Conservation (phyloP, 2,329 filamentous ascomycete genomes). For the Apiospora kogelbergensis region DNA sequence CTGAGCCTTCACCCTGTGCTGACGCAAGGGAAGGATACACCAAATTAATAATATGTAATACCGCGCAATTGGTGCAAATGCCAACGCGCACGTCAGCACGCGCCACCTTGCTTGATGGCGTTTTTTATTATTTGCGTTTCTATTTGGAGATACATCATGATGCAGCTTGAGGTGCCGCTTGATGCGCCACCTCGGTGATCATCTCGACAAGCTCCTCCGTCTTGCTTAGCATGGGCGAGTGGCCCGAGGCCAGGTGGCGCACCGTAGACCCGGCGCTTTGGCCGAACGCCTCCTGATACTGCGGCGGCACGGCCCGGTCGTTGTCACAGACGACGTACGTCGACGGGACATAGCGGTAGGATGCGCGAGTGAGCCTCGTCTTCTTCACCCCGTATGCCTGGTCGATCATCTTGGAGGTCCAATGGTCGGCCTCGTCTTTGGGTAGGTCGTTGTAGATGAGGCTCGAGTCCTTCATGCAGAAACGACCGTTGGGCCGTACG, state of each 20-base stretch:
- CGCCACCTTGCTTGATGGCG: no score
- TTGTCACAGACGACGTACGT: constrained; percentile 6
- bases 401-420: constrained; percentile 7
- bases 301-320: not conserved
- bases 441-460: constrained; percentile 22
- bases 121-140: no score
- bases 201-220: not conserved
- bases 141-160: no score
- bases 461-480: constrained; percentile 13
- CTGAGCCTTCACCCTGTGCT: no score
- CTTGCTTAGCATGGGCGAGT: constrained; percentile 6
- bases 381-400: not conserved
- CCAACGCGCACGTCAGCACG: no score
- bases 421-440: constrained; percentile 17
- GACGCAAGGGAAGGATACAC: no score
- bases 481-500: constrained; percentile 15
- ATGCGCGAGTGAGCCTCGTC: not conserved
- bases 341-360: constrained; percentile 8
- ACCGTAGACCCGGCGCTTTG: not conserved
- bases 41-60: no score
- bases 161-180: no score
- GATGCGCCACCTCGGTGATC: no score
- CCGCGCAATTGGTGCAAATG: no score
- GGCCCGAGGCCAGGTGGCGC: not conserved
- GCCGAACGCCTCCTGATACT: not conserved